Evolutionary conservation across 495 filamentous ascomycete genomes (phyloP).

Genomic region (Xylaria grammica): DNA sequence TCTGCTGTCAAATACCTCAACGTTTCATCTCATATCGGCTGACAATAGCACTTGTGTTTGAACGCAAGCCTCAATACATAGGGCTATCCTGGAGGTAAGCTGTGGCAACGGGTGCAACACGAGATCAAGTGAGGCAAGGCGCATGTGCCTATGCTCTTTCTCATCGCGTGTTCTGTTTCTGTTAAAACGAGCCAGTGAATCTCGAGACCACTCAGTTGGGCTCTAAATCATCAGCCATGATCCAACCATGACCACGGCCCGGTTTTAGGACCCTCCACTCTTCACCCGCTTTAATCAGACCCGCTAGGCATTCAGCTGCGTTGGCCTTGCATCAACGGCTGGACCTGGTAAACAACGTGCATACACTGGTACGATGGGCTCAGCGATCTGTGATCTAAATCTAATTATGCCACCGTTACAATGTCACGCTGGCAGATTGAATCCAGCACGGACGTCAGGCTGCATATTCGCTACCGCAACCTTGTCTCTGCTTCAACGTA

Average conservation of each 20-base stretch:
- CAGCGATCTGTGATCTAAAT: constrained; percentile 25
- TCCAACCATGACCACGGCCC: constrained; percentile 22
- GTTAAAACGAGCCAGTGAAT: constrained; percentile 32
- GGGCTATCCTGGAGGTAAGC: constrained; percentile 11
- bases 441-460: constrained; percentile 27
- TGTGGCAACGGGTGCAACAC: constrained; percentile 27
- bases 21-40: constrained; percentile 14
- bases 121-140: constrained; percentile 50
- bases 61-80: constrained; percentile 16
- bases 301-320: constrained; percentile 33
- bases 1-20: constrained; percentile 5
- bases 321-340: constrained; percentile 49
- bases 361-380: constrained; percentile 25
- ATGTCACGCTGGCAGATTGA: constrained; percentile 24
- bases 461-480: constrained; percentile 23
- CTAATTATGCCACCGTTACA: constrained; percentile 23
- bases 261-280: constrained; percentile 22
- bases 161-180: constrained; percentile 25
- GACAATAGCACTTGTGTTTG: constrained; percentile 12
- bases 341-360: constrained; percentile 33
- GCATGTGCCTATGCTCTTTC: constrained; percentile 38
- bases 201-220: constrained; percentile 37
- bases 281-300: constrained; percentile 23
- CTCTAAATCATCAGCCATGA: constrained; percentile 22
- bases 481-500: constrained; percentile 11